Evolutionary conservation across 805 yeast genomes (phyloP), one percentile per base, ranked within the genome.

Genomic region (Isabelozyma rhagii): DNA sequence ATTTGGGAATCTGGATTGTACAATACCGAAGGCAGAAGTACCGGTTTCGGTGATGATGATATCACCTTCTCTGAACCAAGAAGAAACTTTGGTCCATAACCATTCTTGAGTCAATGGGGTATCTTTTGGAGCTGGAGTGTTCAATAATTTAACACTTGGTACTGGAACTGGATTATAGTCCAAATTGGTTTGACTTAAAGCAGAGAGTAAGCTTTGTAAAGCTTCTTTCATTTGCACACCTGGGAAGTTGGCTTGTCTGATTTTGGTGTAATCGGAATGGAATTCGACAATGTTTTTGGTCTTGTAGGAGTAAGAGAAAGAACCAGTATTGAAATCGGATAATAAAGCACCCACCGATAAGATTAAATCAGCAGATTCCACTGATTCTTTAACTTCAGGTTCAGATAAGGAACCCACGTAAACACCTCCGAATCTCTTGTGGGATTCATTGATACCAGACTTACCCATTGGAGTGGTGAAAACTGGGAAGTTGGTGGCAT

Each of bases 391-490:
- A 48, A 87, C 89, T 54, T 78, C 87, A 52, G 89, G 89, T 50
- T 74, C 71, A 15, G 96, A 85, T 59, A 89, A 73, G n/a, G 87
- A 77, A 60, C 96, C 96, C 51, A 88, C 88, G 67, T 89, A 89
- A 50, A 85, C 89, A 70, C 96, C 96, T 58, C 89, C 90, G 69
- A 81, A 89, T 69, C 89, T 75, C 54, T 83, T 80, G 66, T 83
- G 78, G 53, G 77, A 77, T 71, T 89, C 96, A 68, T 86, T 83
- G 58, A 88, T 81, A 25, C 82, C 76, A 52, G 90, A 86, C 71
- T 89, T 89, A 71, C 96, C 96, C 94, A 89, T 87, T 60, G 96
- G 96, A 47, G 96, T 89, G 49, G 85, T 85, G 69, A 82, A 89
- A 45, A 86, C 85, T 43, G 94, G 93, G 83, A 83, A 88, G 66